A percentile compares a stretch with the other conserved stretches of the same genome.
These are phyloP conservation scores for Dioscorea dumetorum DNA, from an alignment of 106 monocot species.

Conservation along the genomic window DNA sequence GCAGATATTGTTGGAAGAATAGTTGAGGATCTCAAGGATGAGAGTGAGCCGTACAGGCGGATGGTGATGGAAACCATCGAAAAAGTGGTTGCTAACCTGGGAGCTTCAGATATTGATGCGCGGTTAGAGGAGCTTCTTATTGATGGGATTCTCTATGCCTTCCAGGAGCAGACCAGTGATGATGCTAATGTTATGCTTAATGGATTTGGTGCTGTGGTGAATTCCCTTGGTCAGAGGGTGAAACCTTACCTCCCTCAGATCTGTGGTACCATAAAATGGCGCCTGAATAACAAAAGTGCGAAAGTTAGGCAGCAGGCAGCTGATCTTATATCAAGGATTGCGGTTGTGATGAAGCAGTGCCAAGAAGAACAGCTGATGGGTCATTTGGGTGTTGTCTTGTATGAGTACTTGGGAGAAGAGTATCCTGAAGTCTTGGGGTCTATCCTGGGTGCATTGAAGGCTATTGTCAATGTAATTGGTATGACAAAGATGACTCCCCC, in stretches of 20 bases:
- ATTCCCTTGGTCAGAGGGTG: constrained; percentile 89
- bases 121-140: constrained; percentile 88
- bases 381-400: constrained; percentile 87
- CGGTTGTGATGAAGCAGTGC: constrained; percentile 98
- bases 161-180: constrained; percentile 96
- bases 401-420: constrained; percentile 95
- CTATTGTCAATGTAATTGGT: constrained; percentile 99
- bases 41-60: constrained; percentile 93
- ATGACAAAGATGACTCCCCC: constrained; percentile 99
- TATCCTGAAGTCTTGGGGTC: constrained; percentile 97
- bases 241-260: constrained; percentile 98
- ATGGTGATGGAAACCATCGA: constrained; percentile 99
- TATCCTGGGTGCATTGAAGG: constrained; percentile 87
- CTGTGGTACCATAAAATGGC: constrained; percentile 98
- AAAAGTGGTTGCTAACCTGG: constrained; percentile 91
- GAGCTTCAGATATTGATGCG: constrained; percentile 93
- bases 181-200: constrained; percentile 99
- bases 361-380: constrained; percentile 94
- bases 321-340: constrained; percentile 93
- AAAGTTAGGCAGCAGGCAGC: constrained; percentile 98
- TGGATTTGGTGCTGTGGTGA: constrained; percentile 97
- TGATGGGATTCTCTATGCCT: constrained; percentile 95
- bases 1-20: constrained; percentile 92
- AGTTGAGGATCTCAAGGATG: constrained; percentile 96
- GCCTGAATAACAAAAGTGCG: constrained; percentile 90